Base-by-base conservation (phyloP, 768 basidiomycete genomes). In the Leccinum boreale region DNA sequence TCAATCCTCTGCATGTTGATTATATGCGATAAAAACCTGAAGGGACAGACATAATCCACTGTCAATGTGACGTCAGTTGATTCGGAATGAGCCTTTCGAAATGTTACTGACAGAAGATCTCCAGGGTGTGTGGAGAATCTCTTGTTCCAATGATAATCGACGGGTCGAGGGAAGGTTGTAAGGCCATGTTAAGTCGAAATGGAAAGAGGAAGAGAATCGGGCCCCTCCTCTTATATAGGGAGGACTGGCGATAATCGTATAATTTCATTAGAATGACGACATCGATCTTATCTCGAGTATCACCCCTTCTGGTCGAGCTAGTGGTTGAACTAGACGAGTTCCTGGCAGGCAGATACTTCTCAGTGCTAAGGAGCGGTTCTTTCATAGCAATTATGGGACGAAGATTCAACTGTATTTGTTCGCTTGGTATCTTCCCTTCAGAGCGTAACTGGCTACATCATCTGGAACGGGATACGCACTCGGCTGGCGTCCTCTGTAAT, bases 21-120 rank as follows among this genome's bases (percentile, higher is more conserved):
- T 4, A 48, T 17, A 10, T 11, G 35, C 1, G 21, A 33, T 11
- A 9, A n/a, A 24, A 39, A 86, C 87, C 87, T 90, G 79, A 77
- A 93, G 1, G 91, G 91, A 64, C 92, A 94, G 64, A 92, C 89
- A 70, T 90, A 92, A 72, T 93, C 92, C 75, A 92, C 90, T 92
- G 61, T 1, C 6, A 35, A 56, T 15, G 42, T 14, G 10, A 42
- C 17, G 14, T 56, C 12, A 57, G 50, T 19, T 15, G 26, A 52
- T 21, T 45, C 1, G 33, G 10, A 17, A 36, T 4, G 35, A 36
- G 35, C 15, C 35, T 8, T 36, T 48, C 45, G 2, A 15, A 17
- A 45, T 14, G 21, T 52, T 1, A 69, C 88, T 66, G 66, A 88
- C 89, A 70, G 73, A 90, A 93, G 57, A 92, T 73, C 57, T 94